Percentiles rank a stretch among this genome's conserved stretches.
These are phyloP conservation scores for Castanopsis chinensis DNA, from an alignment of 306 rosid genomes.

Conservation along the genomic window DNA sequence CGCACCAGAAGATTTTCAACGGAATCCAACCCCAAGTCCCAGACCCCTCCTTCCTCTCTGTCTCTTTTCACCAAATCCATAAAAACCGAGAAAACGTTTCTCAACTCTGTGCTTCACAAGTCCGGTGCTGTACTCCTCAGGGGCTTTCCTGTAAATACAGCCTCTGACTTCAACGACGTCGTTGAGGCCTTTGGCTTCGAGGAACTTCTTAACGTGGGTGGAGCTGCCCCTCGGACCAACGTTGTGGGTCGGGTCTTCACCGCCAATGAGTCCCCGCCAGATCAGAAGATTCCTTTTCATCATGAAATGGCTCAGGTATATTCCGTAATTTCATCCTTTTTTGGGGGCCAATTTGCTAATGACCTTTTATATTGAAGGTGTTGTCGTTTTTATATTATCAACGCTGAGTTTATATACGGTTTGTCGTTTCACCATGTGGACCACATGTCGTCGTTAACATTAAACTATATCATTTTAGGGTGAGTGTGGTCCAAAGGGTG, in stretches of 20 bases:
- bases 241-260: slow-evolving; percentile 84
- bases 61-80: slow-evolving; percentile 35
- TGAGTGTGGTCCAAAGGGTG: too few relatives aligned
- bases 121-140: slow-evolving; percentile 74
- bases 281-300: slow-evolving; percentile 84
- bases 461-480: too few relatives aligned
- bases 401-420: too few relatives aligned
- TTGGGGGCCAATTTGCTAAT: not conserved
- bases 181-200: slow-evolving; percentile 76
- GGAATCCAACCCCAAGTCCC: slow-evolving; percentile 32
- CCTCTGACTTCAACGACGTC: slow-evolving; percentile 75
- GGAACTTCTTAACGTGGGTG: slow-evolving; percentile 87
- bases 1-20: slow-evolving; percentile 49
- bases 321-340: not conserved
- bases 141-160: slow-evolving; percentile 47
- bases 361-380: not conserved
- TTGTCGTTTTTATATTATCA: not conserved
- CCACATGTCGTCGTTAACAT: too few relatives aligned
- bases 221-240: slow-evolving; percentile 76
- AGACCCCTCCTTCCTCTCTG: slow-evolving; percentile 17
- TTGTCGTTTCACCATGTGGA: too few relatives aligned
- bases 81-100: slow-evolving; percentile 37
- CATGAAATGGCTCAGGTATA: slow-evolving; percentile 85
- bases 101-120: slow-evolving; percentile 50
- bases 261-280: slow-evolving; percentile 91